phyloP scores from a whole-genome alignment of 306 rosid species.

The Begonia loranthoides region DNA sequence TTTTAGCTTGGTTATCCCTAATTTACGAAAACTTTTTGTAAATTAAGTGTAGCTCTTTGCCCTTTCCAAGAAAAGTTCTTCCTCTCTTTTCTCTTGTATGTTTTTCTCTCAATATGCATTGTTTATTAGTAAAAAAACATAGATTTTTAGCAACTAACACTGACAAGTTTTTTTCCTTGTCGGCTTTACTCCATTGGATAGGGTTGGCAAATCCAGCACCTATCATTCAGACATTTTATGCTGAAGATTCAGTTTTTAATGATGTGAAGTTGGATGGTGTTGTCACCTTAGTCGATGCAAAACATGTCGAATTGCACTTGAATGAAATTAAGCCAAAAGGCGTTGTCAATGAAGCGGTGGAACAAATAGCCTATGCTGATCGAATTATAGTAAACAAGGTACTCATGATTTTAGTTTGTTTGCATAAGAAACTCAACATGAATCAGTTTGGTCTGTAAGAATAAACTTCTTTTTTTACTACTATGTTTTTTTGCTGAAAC shows the following conservation, averaged over 20 bases:
- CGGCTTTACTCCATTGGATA: constrained; percentile 12
- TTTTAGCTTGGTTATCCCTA: no score
- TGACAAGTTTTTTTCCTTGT: constrained; percentile 5
- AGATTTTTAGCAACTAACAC: not conserved
- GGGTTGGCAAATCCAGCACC: constrained; percentile 98
- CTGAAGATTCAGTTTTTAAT: constrained; percentile 65
- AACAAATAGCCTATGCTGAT: constrained; percentile 93
- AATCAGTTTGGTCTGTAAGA: not conserved
- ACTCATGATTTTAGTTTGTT: not conserved
- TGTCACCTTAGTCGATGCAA: constrained; percentile 92
- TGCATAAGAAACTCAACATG: not conserved
- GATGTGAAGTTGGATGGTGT: constrained; percentile 95
- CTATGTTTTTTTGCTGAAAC: not conserved
- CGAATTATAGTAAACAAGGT: constrained; percentile 95
- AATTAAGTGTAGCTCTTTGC: no score
- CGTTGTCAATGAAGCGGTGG: constrained; percentile 77
- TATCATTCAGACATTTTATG: constrained; percentile 91
- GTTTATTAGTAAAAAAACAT: no score
- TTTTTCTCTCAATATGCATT: no score
- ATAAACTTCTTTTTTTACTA: not conserved
- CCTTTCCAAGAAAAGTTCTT: no score
- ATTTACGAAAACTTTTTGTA: no score
- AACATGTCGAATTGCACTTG: constrained; percentile 65
- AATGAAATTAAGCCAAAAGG: constrained; percentile 90
- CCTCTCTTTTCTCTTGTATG: no score